A percentile compares a stretch with the other conserved stretches of the same genome.
phyloP scores from a whole-genome alignment of 208 protist species.

The Crithidia thermophila region DNA sequence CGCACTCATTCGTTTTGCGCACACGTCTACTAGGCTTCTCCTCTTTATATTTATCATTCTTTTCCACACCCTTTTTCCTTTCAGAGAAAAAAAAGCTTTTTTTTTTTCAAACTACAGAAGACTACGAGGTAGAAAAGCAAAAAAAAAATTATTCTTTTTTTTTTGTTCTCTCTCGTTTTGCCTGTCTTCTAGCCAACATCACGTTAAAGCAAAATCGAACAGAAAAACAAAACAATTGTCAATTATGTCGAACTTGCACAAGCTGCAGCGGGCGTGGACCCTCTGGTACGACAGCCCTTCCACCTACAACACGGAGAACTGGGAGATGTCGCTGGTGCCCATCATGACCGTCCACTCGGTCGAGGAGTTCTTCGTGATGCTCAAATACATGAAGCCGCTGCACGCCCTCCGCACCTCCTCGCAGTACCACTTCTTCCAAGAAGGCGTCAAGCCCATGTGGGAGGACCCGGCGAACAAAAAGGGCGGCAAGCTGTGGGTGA shows the following conservation, averaged over 20 bases:
- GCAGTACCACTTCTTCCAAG: constrained; percentile 93
- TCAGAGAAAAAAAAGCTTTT: no score
- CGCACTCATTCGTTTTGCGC: no score
- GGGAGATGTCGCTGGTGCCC: constrained; percentile 76
- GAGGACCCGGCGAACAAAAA: constrained; percentile 89
- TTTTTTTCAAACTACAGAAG: no score
- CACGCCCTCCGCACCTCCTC: constrained; percentile 77
- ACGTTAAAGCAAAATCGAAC: background rate
- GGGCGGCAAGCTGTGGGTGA: constrained; percentile 77
- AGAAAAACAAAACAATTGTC: constrained; percentile 9
- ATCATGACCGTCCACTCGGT: constrained; percentile 83
- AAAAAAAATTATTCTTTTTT: background rate
- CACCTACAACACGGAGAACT: constrained; percentile 75
- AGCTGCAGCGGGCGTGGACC: constrained; percentile 72
- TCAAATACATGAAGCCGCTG: constrained; percentile 85
- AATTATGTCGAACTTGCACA: constrained; percentile 32
- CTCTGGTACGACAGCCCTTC: constrained; percentile 89
- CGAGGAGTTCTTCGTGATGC: constrained; percentile 89
- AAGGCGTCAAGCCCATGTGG: constrained; percentile 92
- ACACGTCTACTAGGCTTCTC: no score
- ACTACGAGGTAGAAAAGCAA: no score
- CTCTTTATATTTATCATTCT: no score
- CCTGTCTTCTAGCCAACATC: background rate
- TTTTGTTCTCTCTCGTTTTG: background rate
- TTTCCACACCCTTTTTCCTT: no score